phyloP scores from a whole-genome alignment of 352 stramenopile genomes.

The Phytopythium sindhum region DNA sequence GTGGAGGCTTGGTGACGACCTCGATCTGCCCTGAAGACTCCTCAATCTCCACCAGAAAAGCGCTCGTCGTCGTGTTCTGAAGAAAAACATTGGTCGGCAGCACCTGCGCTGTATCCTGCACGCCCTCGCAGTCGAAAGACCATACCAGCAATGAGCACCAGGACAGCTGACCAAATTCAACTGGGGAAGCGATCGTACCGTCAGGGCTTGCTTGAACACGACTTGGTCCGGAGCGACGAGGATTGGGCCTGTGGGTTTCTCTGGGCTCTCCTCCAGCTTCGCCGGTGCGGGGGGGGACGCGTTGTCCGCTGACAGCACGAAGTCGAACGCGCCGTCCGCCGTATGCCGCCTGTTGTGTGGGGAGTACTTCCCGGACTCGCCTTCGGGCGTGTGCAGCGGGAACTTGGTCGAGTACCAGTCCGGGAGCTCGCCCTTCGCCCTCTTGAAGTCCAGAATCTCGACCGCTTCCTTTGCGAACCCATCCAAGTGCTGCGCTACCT shows the following conservation, averaged over 20 bases:
- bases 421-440: constrained; percentile 54
- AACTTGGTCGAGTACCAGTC: constrained; percentile 63
- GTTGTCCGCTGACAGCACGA: constrained; percentile 19
- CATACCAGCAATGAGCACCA: background rate
- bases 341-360: constrained; percentile 29
- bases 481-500: constrained; percentile 63
- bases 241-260: constrained; percentile 37
- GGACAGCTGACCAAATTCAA: background rate
- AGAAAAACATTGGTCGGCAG: constrained; percentile 75
- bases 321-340: constrained; percentile 34
- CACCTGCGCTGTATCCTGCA: constrained; percentile 30
- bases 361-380: constrained; percentile 43
- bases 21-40: constrained; percentile 51
- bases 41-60: constrained; percentile 60
- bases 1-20: constrained; percentile 45
- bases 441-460: constrained; percentile 66
- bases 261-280: constrained; percentile 14
- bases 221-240: constrained; percentile 58
- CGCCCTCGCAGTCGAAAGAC: background rate
- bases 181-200: constrained; percentile 15
- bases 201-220: constrained; percentile 55
- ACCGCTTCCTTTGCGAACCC: constrained; percentile 62
- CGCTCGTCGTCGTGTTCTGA: constrained; percentile 59
- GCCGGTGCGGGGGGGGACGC: constrained; percentile 3
- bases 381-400: constrained; percentile 50